Evolutionary conservation across 345 rosid genomes (phyloP).

Genomic region (Durio zibethinus): DNA sequence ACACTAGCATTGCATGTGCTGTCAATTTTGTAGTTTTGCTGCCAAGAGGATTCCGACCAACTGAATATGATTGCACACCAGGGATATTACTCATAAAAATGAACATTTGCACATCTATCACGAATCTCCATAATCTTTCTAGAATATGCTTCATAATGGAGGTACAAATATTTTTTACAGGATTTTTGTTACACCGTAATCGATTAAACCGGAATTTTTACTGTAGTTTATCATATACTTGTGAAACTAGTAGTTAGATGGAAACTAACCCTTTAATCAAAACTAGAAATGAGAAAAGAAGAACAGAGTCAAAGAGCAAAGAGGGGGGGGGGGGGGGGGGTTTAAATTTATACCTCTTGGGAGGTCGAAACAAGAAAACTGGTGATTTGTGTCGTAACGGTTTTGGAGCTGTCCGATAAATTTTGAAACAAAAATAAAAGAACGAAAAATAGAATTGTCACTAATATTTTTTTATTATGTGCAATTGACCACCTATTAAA

Average conservation of each 20-base stretch:
- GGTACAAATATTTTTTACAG: background rate
- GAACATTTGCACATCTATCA: slow-evolving; percentile 3
- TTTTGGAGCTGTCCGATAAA: too few species aligned
- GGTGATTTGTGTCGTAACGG: too few species aligned
- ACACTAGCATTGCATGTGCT: background rate
- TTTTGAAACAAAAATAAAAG: too few species aligned
- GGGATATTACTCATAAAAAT: background rate
- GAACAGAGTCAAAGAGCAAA: background rate
- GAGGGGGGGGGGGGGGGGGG: too few species aligned
- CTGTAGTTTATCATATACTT: background rate
- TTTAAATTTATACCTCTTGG: background rate
- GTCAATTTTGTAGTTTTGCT: background rate
- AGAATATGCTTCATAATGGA: background rate
- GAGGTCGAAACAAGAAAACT: background rate
- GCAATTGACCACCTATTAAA: too few species aligned
- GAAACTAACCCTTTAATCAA: background rate
- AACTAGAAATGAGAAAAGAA: background rate
- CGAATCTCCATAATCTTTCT: slow-evolving; percentile 6
- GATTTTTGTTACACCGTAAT: background rate
- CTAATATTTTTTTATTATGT: too few species aligned
- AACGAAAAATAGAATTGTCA: too few species aligned
- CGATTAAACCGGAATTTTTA: background rate
- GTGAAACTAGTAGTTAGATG: background rate
- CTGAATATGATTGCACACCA: background rate
- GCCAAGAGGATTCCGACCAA: background rate